Evolutionary conservation across 1,284 basidiomycete species (phyloP), one percentile per base, ranked within the genome.

Genomic region (Trichosporon asahii): DNA sequence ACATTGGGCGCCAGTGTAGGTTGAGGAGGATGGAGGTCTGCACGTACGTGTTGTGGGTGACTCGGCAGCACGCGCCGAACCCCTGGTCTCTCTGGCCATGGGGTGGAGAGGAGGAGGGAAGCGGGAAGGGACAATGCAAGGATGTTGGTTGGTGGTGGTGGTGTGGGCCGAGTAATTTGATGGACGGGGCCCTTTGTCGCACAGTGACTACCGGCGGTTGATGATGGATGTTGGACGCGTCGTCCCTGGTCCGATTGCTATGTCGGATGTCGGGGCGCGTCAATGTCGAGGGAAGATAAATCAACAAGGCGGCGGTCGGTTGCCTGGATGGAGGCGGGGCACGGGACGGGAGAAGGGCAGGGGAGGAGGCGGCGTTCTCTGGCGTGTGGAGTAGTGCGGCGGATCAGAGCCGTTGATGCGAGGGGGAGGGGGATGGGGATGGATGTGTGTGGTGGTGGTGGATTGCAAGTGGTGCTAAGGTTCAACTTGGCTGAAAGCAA

Each of bases 61-160:
- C 25, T 67, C 66, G 44, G 66, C 69, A 18, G 71, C 64, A 23
- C 68, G 61, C n/a, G 64, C 66, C 61, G 67, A 69, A n/a, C 55
- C 70, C 37, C 71, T 66, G 53, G 68, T 73, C 68, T 70, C 70
- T 66, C 46, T 65, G 64, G 57, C 68, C 66, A 66, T 70, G 40
- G 49, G 65, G 53, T 66, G 49, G 33, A 53, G 55, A 55, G 27
- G 49, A 37, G 46, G 65, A 9, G 61, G 27, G 25, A 63, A 40
- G 8, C 11, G 21, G 21, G 6, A 7, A 18, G 46, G 40, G 23
- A 49, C n/a, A 37, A 49, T 14, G 53, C 66, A 57, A 37, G 46
- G 67, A 68, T 68, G 44, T 46, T 37, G n/a, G n/a, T n/a, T n/a
- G n/a, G n/a, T 31, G 57, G 21, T 31, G 40, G 6, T 55, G 49